These are phyloP conservation scores for Backusella luteola DNA, from an alignment of 192 early-diverging fungal genomes.

Conservation along the genomic window DNA sequence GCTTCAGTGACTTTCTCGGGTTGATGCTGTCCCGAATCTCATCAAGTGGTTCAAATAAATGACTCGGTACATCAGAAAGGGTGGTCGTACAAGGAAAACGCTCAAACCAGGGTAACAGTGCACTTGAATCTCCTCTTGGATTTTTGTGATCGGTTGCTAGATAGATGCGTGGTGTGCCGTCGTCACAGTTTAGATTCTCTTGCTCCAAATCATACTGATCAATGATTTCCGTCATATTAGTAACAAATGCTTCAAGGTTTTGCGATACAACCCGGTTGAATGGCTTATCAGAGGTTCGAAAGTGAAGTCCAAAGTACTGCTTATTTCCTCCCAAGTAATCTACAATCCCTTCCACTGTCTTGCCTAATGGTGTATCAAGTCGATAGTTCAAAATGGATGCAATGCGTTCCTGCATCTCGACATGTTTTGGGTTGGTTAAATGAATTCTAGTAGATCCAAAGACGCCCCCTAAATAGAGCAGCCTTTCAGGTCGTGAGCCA, in stretches of 20 bases:
- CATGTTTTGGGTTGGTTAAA: conserved; percentile 31
- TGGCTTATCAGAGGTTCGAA: conserved; percentile 24
- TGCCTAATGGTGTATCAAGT: conserved; percentile 37
- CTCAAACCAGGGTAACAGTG: conserved; percentile 30
- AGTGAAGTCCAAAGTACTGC: conserved; percentile 42
- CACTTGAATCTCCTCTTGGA: conserved; percentile 33
- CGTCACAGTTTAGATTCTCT: not conserved
- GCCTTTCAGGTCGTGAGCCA: conserved; percentile 18
- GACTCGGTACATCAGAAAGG: conserved; percentile 34
- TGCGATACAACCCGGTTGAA: not conserved
- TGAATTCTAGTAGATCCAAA: conserved; percentile 44
- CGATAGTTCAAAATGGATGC: conserved; percentile 37
- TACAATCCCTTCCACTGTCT: conserved; percentile 43
- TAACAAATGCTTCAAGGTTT: not conserved
- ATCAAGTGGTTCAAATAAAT: conserved; percentile 34
- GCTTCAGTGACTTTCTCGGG: conserved; percentile 18
- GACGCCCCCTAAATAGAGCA: conserved; percentile 48
- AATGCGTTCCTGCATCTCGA: conserved; percentile 34
- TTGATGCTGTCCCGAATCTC: conserved; percentile 19
- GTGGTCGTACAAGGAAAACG: conserved; percentile 43
- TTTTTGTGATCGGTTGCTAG: conserved; percentile 48
- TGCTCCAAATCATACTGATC: not conserved
- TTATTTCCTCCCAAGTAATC: conserved; percentile 43
- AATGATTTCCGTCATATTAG: not conserved
- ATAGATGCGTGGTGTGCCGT: conserved; percentile 35